These are phyloP conservation scores for Cryphonectria parasitica DNA, from an alignment of 2,329 filamentous ascomycete species.

Conservation along the genomic window DNA sequence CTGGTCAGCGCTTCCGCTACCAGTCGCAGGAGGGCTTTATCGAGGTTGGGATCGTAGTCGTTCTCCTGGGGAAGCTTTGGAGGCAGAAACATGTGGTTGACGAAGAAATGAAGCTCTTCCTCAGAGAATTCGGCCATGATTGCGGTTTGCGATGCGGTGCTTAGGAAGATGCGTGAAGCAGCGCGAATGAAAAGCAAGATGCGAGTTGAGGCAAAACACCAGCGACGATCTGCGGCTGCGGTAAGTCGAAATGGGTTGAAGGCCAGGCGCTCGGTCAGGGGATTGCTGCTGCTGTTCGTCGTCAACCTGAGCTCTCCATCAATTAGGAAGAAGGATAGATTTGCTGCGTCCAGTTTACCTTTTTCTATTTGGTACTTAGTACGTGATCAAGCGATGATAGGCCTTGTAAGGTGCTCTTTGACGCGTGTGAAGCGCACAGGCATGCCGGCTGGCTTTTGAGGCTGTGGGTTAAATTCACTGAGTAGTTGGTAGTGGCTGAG, in stretches of 20 bases:
- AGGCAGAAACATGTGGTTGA: constrained; percentile 39
- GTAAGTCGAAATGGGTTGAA: not conserved
- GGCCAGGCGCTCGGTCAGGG: not conserved
- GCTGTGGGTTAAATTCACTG: not conserved
- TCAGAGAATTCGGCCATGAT: not conserved
- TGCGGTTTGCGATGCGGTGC: not conserved
- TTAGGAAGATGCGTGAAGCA: not conserved
- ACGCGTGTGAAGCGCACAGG: not conserved
- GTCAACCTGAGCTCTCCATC: not conserved
- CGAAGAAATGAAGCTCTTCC: not conserved
- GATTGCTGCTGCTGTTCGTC: not conserved
- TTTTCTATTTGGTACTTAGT: no score
- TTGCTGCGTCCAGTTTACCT: no score
- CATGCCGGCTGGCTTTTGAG: not conserved
- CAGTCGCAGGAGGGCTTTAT: constrained; percentile 1
- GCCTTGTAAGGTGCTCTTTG: not conserved
- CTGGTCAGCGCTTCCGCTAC: not conserved
- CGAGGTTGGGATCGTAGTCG: not conserved
- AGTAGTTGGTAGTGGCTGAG: not conserved
- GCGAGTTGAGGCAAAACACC: not conserved
- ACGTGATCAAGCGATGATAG: not conserved
- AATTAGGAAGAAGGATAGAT: not conserved
- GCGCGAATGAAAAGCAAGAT: not conserved
- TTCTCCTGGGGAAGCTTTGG: constrained; percentile 33
- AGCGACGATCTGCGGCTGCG: not conserved